Evolutionary conservation across 805 yeast species (phyloP).

Genomic region (Zygoascus tannicola): DNA sequence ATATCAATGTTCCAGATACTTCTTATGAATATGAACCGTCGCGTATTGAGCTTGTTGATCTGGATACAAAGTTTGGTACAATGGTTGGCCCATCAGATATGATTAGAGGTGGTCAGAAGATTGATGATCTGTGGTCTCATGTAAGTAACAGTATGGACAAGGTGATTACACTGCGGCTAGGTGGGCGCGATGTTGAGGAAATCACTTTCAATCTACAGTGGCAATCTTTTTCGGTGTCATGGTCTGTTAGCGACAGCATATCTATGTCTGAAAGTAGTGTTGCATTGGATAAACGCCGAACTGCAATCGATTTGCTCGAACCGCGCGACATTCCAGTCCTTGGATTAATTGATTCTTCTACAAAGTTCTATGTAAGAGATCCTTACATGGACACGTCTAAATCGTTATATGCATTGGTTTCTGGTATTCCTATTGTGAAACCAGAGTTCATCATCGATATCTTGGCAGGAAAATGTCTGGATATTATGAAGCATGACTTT

Average conservation of each 20-base stretch:
- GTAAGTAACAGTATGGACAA: no score
- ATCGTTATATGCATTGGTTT: conserved; percentile 27
- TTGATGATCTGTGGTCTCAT: no score
- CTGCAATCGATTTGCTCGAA: not conserved
- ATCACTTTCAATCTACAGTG: conserved; percentile 18
- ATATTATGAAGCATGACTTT: conserved; percentile 3
- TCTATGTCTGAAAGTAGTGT: not conserved
- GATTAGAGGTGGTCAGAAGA: conserved; percentile 5
- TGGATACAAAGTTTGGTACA: conserved; percentile 23
- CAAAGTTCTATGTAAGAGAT: not conserved
- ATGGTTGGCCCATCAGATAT: conserved; percentile 6
- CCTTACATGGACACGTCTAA: conserved; percentile 19
- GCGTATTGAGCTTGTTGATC: conserved; percentile 16
- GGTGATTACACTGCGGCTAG: conserved; percentile 13
- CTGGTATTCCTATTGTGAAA: conserved; percentile 26
- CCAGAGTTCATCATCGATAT: conserved; percentile 13
- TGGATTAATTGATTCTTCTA: not conserved
- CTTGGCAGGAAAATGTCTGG: not conserved
- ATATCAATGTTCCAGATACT: conserved; percentile 10
- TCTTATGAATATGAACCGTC: conserved; percentile 16
- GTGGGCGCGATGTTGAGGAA: conserved; percentile 14
- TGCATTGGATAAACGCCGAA: not conserved
- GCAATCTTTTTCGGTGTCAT: conserved; percentile 21
- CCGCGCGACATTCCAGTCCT: not conserved
- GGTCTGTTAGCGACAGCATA: conserved; percentile 1